Percentiles rank a stretch among this genome's conserved stretches.
Evolutionary conservation across 495 filamentous ascomycete genomes (phyloP).

Genomic region (Aspergillus bertholletiae): DNA sequence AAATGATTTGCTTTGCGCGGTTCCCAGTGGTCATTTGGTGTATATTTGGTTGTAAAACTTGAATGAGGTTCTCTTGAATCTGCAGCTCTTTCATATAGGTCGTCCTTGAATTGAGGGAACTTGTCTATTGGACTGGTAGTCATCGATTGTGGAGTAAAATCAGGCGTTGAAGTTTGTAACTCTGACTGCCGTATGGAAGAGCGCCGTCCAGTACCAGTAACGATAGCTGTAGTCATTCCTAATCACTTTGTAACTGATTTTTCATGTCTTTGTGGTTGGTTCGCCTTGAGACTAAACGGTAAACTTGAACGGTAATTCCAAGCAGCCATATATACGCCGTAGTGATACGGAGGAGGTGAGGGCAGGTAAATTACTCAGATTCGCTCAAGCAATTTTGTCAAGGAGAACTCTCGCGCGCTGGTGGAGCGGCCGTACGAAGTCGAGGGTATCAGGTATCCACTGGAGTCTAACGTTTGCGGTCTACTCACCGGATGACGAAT

Average conservation of each 20-base stretch:
- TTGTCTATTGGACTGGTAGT: conserved; percentile 38
- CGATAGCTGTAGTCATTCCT: conserved; percentile 42
- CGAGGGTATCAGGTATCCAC: background rate
- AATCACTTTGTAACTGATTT: background rate
- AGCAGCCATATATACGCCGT: background rate
- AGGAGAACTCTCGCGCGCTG: background rate
- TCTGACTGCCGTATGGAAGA: conserved; percentile 42
- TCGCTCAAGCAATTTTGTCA: background rate
- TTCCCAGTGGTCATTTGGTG: conserved; percentile 34
- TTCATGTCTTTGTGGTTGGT: background rate
- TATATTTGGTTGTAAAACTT: conserved; percentile 31
- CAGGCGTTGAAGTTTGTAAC: conserved; percentile 28
- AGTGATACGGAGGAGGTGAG: too few relatives aligned
- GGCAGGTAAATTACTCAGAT: background rate
- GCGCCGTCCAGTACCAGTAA: conserved; percentile 44
- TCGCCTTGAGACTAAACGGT: background rate
- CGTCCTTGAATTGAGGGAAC: conserved; percentile 42
- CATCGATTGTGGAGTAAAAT: conserved; percentile 28
- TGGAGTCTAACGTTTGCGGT: conserved; percentile 7
- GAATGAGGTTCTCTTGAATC: conserved; percentile 21
- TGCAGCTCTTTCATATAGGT: conserved; percentile 24
- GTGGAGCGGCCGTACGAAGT: background rate
- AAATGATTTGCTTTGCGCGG: conserved; percentile 29
- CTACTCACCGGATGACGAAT: conserved; percentile 36
- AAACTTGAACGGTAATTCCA: background rate